A percentile compares a stretch with the other conserved stretches of the same genome.
Evolutionary conservation across 2,329 filamentous ascomycete species (phyloP).

Genomic region (Epichloe festucae): DNA sequence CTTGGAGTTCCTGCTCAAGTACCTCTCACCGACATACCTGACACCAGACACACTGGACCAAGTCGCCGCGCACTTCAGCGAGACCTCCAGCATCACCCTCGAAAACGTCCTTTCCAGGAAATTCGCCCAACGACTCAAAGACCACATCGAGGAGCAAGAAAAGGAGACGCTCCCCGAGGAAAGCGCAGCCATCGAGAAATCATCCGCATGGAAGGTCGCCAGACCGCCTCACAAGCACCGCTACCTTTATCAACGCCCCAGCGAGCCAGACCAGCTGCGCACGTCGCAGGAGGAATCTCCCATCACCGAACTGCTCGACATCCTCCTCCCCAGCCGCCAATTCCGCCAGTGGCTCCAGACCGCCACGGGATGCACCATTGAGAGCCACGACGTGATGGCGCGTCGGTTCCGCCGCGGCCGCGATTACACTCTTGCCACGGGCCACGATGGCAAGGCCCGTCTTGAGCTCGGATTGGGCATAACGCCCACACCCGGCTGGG

Average conservation of each 20-base stretch:
- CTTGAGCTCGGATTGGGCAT: conserved; percentile 80
- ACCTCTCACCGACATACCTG: conserved; percentile 79
- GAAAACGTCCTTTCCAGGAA: conserved; percentile 65
- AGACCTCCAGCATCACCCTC: conserved; percentile 74
- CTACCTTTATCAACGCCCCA: conserved; percentile 65
- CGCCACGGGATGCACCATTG: conserved; percentile 62
- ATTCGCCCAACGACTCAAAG: conserved; percentile 59
- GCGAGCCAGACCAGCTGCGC: conserved; percentile 22
- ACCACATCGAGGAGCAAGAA: conserved; percentile 58
- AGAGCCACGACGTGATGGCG: conserved; percentile 65
- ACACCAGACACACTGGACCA: conserved; percentile 83
- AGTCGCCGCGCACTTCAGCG: conserved; percentile 64
- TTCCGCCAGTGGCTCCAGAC: conserved; percentile 86
- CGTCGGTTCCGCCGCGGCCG: conserved; percentile 74
- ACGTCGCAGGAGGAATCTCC: conserved; percentile 36
- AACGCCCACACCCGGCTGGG: conserved; percentile 79
- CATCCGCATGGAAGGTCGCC: conserved; percentile 59
- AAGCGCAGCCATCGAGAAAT: conserved; percentile 43
- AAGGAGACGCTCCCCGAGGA: conserved; percentile 29
- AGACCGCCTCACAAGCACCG: conserved; percentile 91
- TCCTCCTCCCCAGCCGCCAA: conserved; percentile 68
- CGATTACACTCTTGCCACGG: conserved; percentile 88
- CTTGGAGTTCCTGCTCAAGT: conserved; percentile 80
- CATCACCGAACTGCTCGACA: conserved; percentile 66
- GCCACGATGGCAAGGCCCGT: conserved; percentile 63